Evolutionary conservation across 805 yeast genomes (phyloP).

Genomic region (Metschnikowia borealis): DNA sequence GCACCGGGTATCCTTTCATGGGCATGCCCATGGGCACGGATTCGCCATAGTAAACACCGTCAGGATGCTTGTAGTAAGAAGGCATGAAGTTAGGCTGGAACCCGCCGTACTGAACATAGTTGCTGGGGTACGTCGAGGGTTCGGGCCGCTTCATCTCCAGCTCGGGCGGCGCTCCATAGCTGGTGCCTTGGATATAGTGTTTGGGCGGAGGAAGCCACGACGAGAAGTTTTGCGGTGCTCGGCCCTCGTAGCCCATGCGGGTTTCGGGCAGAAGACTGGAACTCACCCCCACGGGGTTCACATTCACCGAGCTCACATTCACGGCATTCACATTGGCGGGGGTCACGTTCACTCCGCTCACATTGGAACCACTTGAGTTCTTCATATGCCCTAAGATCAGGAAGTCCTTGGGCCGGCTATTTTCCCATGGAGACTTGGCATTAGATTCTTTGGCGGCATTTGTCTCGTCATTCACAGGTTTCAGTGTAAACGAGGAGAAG

Average conservation of each 20-base stretch:
- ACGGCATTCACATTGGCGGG: background rate
- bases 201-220: slow-evolving; percentile 5
- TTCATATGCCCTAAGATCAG: background rate
- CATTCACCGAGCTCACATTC: background rate
- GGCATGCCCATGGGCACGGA: slow-evolving; percentile 4
- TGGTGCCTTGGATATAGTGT: slow-evolving; percentile 1
- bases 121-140: background rate
- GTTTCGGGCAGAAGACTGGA: background rate
- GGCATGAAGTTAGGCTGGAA: slow-evolving; percentile 3
- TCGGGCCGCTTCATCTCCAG: slow-evolving; percentile 1
- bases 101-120: slow-evolving; percentile 3
- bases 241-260: background rate
- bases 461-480: background rate
- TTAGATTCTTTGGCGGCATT: background rate
- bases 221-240: background rate
- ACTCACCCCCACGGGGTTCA: background rate
- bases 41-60: slow-evolving; percentile 4
- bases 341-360: no score
- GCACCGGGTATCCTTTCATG: background rate
- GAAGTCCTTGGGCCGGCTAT: background rate
- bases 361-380: background rate
- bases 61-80: slow-evolving; percentile 4
- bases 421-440: background rate
- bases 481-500: background rate
- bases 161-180: background rate